A percentile compares a stretch with the other conserved stretches of the same genome.
Evolutionary conservation across 176 grass and related monocot species (phyloP).

Genomic region (Hordeum vulgare): DNA sequence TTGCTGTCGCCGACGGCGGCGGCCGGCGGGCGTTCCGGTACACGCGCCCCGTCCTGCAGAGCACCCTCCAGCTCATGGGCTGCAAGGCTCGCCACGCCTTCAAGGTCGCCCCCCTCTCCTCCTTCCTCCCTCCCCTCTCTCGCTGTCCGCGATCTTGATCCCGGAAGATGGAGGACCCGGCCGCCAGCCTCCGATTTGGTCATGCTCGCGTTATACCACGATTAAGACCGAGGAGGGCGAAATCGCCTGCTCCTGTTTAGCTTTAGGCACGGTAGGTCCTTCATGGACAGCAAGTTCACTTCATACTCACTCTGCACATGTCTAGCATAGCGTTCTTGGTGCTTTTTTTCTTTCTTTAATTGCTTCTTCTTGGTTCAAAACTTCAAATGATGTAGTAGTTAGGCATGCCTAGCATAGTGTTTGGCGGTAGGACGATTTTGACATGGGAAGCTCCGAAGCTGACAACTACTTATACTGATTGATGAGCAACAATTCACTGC

Average conservation of each 20-base stretch:
- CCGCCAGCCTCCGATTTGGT: not conserved
- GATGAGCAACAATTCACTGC: not conserved
- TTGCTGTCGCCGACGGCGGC: constrained; percentile 59
- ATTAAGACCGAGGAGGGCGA: not conserved
- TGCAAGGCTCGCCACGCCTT: constrained; percentile 97
- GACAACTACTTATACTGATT: not conserved
- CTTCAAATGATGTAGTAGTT: not conserved
- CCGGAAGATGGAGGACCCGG: not conserved
- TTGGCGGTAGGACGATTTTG: not conserved
- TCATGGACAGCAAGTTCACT: not conserved
- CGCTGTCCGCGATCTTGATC: not conserved
- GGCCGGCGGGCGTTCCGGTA: constrained; percentile 55
- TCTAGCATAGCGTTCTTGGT: not conserved
- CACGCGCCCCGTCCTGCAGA: constrained; percentile 69
- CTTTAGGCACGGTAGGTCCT: not conserved
- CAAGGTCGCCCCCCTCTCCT: constrained; percentile 34
- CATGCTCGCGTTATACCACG: not conserved
- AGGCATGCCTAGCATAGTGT: not conserved
- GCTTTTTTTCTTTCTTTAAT: not conserved
- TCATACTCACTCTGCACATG: too few species aligned
- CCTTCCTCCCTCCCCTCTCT: not conserved
- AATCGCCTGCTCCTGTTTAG: not conserved
- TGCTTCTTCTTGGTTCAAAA: not conserved
- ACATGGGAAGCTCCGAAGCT: constrained; percentile 18
- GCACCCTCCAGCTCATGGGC: constrained; percentile 90